Conservation (phyloP, 1,139 yeast genomes). For the Petasospora fabianii region DNA sequence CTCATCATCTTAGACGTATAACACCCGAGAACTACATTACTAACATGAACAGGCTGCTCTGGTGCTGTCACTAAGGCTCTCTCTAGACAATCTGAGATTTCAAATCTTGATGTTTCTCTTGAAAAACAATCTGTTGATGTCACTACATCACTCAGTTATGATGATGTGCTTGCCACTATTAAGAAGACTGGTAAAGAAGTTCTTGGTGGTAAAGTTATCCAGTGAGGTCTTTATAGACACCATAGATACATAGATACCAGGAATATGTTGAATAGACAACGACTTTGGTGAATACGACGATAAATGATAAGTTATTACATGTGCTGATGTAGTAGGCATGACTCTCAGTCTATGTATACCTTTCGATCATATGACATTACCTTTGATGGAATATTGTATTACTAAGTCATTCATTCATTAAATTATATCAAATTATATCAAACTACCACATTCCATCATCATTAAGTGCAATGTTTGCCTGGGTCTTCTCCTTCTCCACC, state of each 20-base stretch:
- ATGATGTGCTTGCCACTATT: constrained; percentile 73
- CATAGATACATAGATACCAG: too few relatives aligned
- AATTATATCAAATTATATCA: too few relatives aligned
- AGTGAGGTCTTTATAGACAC: not conserved
- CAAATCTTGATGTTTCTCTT: constrained; percentile 66
- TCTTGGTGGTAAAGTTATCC: constrained; percentile 50
- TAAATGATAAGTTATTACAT: too few relatives aligned
- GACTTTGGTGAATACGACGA: too few relatives aligned
- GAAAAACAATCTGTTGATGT: constrained; percentile 84
- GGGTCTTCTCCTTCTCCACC: constrained; percentile 14
- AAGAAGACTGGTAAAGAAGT: constrained; percentile 90
- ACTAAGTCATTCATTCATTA: too few relatives aligned
- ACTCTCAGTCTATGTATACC: too few relatives aligned
- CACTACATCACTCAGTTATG: constrained; percentile 61
- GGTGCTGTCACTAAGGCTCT: constrained; percentile 82
- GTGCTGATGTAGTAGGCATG: too few relatives aligned
- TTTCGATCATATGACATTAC: too few relatives aligned
- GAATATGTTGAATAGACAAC: too few relatives aligned
- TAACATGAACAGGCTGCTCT: constrained; percentile 59
- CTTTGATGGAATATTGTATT: too few relatives aligned
- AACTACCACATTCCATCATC: constrained; percentile 27
- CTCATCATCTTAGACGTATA: not conserved
- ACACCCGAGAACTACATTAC: constrained; percentile 1
- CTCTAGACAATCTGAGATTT: constrained; percentile 69
- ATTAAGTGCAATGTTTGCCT: constrained; percentile 18